Conservation (phyloP, 73 alveolate genomes). For the Paramecium sonneborni region DNA sequence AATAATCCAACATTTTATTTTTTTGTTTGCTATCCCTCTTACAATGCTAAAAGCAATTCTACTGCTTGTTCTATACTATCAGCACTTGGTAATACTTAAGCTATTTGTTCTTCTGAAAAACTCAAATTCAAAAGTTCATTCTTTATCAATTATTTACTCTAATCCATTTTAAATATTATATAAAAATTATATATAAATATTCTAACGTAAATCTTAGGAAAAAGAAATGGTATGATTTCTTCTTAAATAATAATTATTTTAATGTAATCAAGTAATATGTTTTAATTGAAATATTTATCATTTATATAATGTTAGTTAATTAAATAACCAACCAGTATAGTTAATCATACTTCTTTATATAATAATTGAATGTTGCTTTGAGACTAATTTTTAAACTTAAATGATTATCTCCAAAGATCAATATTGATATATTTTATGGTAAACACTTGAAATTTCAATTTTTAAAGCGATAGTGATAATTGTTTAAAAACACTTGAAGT, state of each 20-base stretch:
- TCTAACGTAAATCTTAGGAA: background rate
- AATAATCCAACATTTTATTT: conserved; percentile 38
- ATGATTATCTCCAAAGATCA: background rate
- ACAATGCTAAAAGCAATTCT: conserved; percentile 46
- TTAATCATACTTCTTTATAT: background rate
- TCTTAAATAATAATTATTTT: background rate
- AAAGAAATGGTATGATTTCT: background rate
- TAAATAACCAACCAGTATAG: background rate
- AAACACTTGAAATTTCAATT: background rate
- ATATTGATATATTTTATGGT: background rate
- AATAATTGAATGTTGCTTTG: background rate
- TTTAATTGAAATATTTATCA: background rate
- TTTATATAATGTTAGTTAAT: background rate
- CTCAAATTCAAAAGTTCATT: conserved; percentile 43
- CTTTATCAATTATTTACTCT: background rate
- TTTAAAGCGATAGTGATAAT: background rate
- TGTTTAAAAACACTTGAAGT: background rate
- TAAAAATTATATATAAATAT: background rate
- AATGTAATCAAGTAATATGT: background rate
- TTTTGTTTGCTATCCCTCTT: background rate
- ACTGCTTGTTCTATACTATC: conserved; percentile 71
- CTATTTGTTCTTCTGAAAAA: conserved; percentile 37
- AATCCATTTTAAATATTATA: background rate
- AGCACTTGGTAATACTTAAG: conserved; percentile 36
- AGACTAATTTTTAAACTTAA: background rate